Percentiles rank a stretch among this genome's conserved stretches.
Conservation (phyloP, 2,329 filamentous ascomycete genomes). For the Endocalyx cinctus region DNA sequence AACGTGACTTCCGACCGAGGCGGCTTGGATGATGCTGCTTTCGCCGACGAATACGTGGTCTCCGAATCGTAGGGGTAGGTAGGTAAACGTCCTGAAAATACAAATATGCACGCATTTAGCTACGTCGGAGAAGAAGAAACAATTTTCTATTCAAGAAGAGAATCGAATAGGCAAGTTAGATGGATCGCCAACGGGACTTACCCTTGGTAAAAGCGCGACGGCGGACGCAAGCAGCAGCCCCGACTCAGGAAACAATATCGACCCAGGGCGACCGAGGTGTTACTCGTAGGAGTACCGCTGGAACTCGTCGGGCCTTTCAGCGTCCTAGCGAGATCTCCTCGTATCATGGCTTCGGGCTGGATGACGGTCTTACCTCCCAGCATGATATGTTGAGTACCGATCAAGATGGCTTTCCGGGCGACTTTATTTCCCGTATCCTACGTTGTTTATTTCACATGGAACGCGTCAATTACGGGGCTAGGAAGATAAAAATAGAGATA, state of each 20-base stretch:
- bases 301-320: constrained; percentile 38
- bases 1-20: constrained; percentile 78
- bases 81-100: constrained; percentile 56
- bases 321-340: constrained; percentile 74
- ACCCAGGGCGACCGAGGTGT: constrained; percentile 77
- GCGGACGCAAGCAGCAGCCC: constrained; percentile 74
- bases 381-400: constrained; percentile 96
- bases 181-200: constrained; percentile 19
- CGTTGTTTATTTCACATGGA: background rate
- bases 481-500: background rate
- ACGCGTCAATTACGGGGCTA: constrained; percentile 7
- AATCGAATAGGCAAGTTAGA: background rate
- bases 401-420: constrained; percentile 82
- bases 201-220: constrained; percentile 77
- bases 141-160: no score
- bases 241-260: constrained; percentile 85
- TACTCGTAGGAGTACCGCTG: constrained; percentile 41
- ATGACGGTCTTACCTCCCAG: constrained; percentile 95
- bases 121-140: no score
- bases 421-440: constrained; percentile 99
- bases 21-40: constrained; percentile 73
- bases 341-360: constrained; percentile 89
- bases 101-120: no score
- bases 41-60: constrained; percentile 90
- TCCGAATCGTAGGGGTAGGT: constrained; percentile 87